Evolutionary conservation across 1,284 basidiomycete genomes (phyloP).

Genomic region (Thelephora terrestris): DNA sequence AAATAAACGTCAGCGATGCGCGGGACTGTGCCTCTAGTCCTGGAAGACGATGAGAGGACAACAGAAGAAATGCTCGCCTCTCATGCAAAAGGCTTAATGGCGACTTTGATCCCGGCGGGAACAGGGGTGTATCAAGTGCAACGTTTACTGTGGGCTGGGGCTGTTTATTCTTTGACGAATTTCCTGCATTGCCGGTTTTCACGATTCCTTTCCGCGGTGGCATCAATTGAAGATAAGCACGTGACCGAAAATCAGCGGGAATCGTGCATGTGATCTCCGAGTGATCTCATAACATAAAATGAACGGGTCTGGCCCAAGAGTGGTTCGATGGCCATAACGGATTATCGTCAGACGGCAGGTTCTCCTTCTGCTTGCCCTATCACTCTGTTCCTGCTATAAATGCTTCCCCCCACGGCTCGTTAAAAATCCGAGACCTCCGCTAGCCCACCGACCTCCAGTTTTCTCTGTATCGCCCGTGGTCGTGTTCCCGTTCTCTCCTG

Average conservation of each 20-base stretch:
- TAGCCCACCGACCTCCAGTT: too few species aligned
- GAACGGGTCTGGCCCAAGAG: not conserved
- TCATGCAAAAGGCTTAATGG: slow-evolving; percentile 71
- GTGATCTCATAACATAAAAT: not conserved
- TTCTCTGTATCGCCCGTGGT: too few species aligned
- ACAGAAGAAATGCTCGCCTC: slow-evolving; percentile 32
- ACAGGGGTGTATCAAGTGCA: slow-evolving; percentile 43
- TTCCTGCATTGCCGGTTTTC: slow-evolving; percentile 79
- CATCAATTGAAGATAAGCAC: slow-evolving; percentile 31
- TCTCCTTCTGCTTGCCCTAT: not conserved
- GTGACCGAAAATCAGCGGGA: not conserved
- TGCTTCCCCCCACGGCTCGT: not conserved
- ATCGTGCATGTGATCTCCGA: not conserved
- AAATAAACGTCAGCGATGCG: not conserved
- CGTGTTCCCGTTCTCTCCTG: too few species aligned
- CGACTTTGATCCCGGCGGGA: slow-evolving; percentile 75
- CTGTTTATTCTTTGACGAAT: slow-evolving; percentile 52
- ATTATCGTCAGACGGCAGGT: not conserved
- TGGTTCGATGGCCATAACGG: not conserved
- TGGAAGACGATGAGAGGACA: not conserved
- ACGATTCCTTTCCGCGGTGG: slow-evolving; percentile 69
- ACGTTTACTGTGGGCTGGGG: slow-evolving; percentile 12
- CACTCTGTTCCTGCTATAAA: not conserved
- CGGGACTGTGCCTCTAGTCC: not conserved
- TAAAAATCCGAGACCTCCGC: too few species aligned